These are phyloP conservation scores for Pichia californica DNA, from an alignment of 805 yeast genomes.

Conservation along the genomic window DNA sequence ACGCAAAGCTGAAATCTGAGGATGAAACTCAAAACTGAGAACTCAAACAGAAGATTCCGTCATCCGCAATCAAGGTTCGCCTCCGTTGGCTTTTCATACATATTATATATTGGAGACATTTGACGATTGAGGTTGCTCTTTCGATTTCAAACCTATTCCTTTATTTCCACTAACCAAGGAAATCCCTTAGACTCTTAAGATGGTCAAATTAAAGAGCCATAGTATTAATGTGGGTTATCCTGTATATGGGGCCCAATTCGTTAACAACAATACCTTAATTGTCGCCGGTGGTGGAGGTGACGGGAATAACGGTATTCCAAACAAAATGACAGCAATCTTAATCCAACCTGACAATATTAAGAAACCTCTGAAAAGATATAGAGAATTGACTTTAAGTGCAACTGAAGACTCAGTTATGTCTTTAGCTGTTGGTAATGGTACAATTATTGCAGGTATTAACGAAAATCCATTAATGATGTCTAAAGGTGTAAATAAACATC, in stretches of 20 bases:
- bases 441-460: constrained; percentile 71
- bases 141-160: too few relatives aligned
- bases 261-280: constrained; percentile 51
- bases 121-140: too few relatives aligned
- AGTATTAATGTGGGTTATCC: constrained; percentile 55
- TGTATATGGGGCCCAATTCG: constrained; percentile 69
- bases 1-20: too few relatives aligned
- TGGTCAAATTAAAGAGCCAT: constrained; percentile 22
- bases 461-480: constrained; percentile 54
- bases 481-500: constrained; percentile 58
- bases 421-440: constrained; percentile 48
- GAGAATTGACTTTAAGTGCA: constrained; percentile 47
- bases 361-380: constrained; percentile 45
- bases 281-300: constrained; percentile 96
- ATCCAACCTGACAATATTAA: constrained; percentile 47
- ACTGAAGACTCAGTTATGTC: constrained; percentile 88
- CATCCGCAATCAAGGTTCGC: too few relatives aligned
- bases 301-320: constrained; percentile 83
- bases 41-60: too few relatives aligned
- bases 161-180: too few relatives aligned
- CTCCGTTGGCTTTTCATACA: too few relatives aligned
- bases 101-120: too few relatives aligned
- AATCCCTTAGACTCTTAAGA: too few relatives aligned
- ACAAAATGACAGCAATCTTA: constrained; percentile 64
- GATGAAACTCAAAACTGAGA: too few relatives aligned